Conservation (phyloP, 192 early-diverging fungal species). For the Backusella parvicylindrica region DNA sequence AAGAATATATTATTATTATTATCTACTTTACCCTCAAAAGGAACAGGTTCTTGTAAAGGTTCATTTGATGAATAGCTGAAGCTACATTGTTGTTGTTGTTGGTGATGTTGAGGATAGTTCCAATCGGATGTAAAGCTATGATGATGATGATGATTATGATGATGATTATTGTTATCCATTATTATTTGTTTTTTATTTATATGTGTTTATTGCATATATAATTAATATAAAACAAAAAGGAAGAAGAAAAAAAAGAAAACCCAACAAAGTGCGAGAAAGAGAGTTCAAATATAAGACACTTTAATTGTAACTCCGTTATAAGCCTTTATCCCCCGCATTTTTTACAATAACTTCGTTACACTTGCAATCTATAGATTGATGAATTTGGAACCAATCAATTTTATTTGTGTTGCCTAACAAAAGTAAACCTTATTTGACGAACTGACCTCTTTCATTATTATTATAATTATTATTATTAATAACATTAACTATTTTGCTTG, state of each 20-base stretch:
- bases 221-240: not conserved
- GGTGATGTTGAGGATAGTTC: not conserved
- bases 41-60: constrained; percentile 29
- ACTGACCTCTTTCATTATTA: not conserved
- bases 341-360: constrained; percentile 8
- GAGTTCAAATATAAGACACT: not conserved
- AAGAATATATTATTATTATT: not conserved
- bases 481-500: too few species aligned
- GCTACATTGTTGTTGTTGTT: not conserved
- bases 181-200: not conserved
- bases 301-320: not conserved
- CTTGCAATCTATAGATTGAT: not conserved
- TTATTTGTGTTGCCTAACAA: constrained; percentile 4
- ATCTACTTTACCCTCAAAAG: constrained; percentile 32
- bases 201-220: not conserved
- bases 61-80: constrained; percentile 6
- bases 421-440: not conserved
- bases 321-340: not conserved
- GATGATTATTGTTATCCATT: not conserved
- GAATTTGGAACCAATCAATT: constrained; percentile 1
- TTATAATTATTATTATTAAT: not conserved
- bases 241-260: constrained; percentile 5
- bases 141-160: not conserved
- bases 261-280: not conserved
- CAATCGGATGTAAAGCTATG: not conserved